Evolutionary conservation across 208 protist species (phyloP), one percentile per base, ranked within the genome.

Genomic region (Leptomonas pyrrhocoris): DNA sequence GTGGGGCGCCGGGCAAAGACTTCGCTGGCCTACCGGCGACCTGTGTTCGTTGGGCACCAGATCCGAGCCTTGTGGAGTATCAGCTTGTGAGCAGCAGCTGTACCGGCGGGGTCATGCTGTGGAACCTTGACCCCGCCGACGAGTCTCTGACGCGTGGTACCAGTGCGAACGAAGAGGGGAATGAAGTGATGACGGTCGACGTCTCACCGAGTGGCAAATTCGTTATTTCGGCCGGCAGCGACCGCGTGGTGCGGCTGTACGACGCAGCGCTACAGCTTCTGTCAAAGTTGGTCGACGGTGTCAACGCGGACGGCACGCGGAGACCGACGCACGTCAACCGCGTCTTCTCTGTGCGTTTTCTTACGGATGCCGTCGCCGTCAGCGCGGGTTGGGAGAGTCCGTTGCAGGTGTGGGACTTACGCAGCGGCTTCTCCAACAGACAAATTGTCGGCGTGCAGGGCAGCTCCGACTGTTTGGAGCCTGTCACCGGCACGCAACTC

Each of bases 381-480:
- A 93, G 80, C 55, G 91, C 80, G 7, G 94, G 94, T 11, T 98
- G 91, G 92, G 91, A 93, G 28, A 94, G 79, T 51, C 90, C 94
- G 2, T 56, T 96, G 27, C 94, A 98, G 61, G 28, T 98, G 7
- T 98, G 94, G 94, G 91, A 98, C 59, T 62, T 96, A 18, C 74
- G 86, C 21, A 77, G 66, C 21, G 30, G 53, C 27, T 71, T 84
- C 34, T 88, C 90, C 21, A 75, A 92, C 27, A 46, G 66, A 15
- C 83, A 93, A 45, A 45, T 96, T 2, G 36, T 73, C 4, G 88
- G 84, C 2, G 42, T 84, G 7, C 73, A 85, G n/a, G 67, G 89
- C n/a, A 74, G 62, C 19, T 84, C 85, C 0, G 94, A 98, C 56
- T 81, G 81, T 56, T 46, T 98, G 16, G 93, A 97, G 63, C 79